Conservation (phyloP, 2,329 filamentous ascomycete species). For the Amesomyces nigricolor region DNA sequence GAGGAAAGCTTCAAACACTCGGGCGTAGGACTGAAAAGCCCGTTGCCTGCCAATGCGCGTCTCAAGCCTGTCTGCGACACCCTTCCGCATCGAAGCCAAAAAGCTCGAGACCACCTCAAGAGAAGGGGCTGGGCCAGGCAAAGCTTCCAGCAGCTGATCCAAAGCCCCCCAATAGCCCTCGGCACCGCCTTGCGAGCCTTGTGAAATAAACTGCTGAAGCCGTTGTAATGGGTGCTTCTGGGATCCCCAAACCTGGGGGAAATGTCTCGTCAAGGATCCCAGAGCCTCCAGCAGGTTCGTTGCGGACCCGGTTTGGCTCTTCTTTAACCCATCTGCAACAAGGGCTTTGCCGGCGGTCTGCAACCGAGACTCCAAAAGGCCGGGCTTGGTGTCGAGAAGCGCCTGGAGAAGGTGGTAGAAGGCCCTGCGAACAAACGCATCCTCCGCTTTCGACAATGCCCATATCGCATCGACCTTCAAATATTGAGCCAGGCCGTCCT, state of each 20-base stretch:
- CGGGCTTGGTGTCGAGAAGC: conserved; percentile 43
- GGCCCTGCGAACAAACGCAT: conserved; percentile 46
- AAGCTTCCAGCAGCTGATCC: conserved; percentile 53
- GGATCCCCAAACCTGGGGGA: conserved; percentile 71
- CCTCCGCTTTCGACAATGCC: conserved; percentile 60
- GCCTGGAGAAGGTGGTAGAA: conserved; percentile 46
- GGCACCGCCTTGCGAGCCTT: conserved; percentile 75
- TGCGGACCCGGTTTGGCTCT: conserved; percentile 67
- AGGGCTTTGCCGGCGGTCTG: conserved; percentile 53
- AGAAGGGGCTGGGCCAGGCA: conserved; percentile 44
- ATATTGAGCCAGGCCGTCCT: conserved; percentile 58
- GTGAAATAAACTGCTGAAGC: conserved; percentile 68
- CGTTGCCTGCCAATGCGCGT: conserved; percentile 58
- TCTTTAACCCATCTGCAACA: conserved; percentile 67
- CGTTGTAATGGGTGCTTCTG: conserved; percentile 51
- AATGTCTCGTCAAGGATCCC: conserved; percentile 55
- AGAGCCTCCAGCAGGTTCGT: conserved; percentile 65
- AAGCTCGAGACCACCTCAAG: conserved; percentile 54
- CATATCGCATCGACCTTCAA: conserved; percentile 63
- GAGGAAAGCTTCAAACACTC: conserved; percentile 52
- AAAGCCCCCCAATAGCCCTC: conserved; percentile 68
- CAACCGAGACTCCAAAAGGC: conserved; percentile 45
- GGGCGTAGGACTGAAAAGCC: conserved; percentile 73
- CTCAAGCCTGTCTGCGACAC: conserved; percentile 70
- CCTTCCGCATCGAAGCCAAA: conserved; percentile 61